Conservation (phyloP, 345 rosid genomes). For the Rhodomyrtus tomentosa region DNA sequence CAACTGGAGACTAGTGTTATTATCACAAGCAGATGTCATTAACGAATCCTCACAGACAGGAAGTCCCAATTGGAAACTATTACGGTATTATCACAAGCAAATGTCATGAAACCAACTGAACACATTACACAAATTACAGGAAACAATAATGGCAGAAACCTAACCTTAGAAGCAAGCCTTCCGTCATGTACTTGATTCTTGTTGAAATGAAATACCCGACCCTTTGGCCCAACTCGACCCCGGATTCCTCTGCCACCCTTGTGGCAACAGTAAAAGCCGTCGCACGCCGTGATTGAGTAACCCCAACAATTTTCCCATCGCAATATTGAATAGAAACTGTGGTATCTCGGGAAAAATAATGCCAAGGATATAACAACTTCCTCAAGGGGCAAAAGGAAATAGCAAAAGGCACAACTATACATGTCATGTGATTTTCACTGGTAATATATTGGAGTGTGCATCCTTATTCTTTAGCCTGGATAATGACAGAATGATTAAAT, state of each 20-base stretch:
- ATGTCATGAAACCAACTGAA: neutral
- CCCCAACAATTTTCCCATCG: slow-evolving; percentile 59
- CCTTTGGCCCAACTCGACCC: slow-evolving; percentile 61
- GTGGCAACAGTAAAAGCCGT: slow-evolving; percentile 87
- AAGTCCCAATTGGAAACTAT: no score
- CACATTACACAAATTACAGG: neutral
- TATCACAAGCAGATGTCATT: no score
- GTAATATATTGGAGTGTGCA: neutral
- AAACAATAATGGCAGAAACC: neutral
- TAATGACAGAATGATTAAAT: no score
- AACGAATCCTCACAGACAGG: no score
- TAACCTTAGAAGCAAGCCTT: slow-evolving; percentile 78
- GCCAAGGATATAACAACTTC: neutral
- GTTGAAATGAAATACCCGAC: slow-evolving; percentile 82
- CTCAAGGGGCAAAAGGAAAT: neutral
- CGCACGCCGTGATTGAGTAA: slow-evolving; percentile 89
- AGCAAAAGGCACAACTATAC: neutral
- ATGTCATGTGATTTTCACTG: neutral
- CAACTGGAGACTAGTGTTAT: no score
- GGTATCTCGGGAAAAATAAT: slow-evolving; percentile 49
- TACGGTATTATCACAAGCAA: no score
- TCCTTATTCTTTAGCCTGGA: neutral
- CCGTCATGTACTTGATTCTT: slow-evolving; percentile 86
- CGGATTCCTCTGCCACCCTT: slow-evolving; percentile 82
- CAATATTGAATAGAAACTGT: slow-evolving; percentile 63